These are phyloP conservation scores for Saccharomycopsis fermentans DNA, from an alignment of 805 yeast species.

Conservation along the genomic window DNA sequence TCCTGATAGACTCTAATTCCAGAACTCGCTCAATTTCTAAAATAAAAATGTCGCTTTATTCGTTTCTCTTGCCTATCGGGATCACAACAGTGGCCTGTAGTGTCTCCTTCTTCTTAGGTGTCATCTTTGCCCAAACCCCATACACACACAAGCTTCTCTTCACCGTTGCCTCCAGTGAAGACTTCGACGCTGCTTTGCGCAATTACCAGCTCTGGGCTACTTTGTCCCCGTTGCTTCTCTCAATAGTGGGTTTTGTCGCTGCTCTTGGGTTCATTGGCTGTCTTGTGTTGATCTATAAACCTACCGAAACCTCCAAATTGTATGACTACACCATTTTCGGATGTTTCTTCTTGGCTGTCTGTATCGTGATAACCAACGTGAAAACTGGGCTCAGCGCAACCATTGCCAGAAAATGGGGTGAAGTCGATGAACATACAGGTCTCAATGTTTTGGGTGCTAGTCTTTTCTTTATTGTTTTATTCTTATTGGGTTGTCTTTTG, in stretches of 20 bases:
- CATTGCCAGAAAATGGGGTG: conserved; percentile 80
- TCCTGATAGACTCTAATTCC: too few species aligned
- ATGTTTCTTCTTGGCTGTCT: conserved; percentile 59
- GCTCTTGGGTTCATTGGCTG: conserved; percentile 63
- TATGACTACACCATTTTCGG: conserved; percentile 85
- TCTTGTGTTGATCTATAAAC: conserved; percentile 72
- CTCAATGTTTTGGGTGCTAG: conserved; percentile 88
- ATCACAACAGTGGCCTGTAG: conserved; percentile 5
- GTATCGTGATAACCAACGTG: conserved; percentile 79
- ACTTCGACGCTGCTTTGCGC: conserved; percentile 48
- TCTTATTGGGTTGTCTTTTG: conserved; percentile 67
- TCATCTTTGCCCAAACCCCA: conserved; percentile 66
- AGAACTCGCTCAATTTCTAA: not conserved
- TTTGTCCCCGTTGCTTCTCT: conserved; percentile 45
- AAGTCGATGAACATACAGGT: conserved; percentile 78
- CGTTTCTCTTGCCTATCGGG: not conserved
- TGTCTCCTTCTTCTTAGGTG: conserved; percentile 66
- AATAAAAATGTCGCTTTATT: not conserved
- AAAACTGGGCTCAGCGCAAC: conserved; percentile 70
- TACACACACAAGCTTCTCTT: conserved; percentile 74
- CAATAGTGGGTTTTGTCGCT: conserved; percentile 52
- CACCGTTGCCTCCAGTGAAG: conserved; percentile 40
- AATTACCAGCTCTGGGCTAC: conserved; percentile 73
- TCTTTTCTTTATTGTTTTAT: conserved; percentile 60
- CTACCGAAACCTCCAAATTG: conserved; percentile 71